These are phyloP conservation scores for Fusarium sp. DNA, from an alignment of 2,329 filamentous ascomycete species.

Conservation along the genomic window DNA sequence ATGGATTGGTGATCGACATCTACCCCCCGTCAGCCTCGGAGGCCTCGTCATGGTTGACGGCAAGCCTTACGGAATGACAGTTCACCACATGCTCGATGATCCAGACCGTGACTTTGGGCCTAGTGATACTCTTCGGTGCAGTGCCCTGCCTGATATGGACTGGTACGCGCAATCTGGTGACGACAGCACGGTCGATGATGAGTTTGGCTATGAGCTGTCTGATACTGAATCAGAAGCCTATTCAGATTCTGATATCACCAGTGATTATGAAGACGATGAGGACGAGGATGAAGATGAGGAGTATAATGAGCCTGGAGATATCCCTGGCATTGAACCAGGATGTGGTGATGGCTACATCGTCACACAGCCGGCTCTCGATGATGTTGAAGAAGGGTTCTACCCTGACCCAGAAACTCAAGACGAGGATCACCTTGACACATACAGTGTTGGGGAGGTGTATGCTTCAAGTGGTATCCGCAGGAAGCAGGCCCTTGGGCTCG, in stretches of 20 bases:
- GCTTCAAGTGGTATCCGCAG: slow-evolving; percentile 90
- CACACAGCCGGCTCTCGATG: slow-evolving; percentile 90
- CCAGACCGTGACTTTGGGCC: slow-evolving; percentile 57
- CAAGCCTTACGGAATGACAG: slow-evolving; percentile 90
- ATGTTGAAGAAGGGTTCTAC: slow-evolving; percentile 84
- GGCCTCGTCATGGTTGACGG: slow-evolving; percentile 87
- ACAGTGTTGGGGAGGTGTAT: slow-evolving; percentile 82
- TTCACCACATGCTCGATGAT: slow-evolving; percentile 93
- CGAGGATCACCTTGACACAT: slow-evolving; percentile 83
- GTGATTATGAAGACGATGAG: slow-evolving; percentile 60
- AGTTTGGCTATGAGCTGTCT: slow-evolving; percentile 68
- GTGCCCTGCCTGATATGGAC: slow-evolving; percentile 49
- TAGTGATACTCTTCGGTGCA: slow-evolving; percentile 48
- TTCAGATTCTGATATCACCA: slow-evolving; percentile 61
- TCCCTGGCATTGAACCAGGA: slow-evolving; percentile 77
- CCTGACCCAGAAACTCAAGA: slow-evolving; percentile 74
- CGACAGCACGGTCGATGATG: slow-evolving; percentile 58
- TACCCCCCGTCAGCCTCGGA: slow-evolving; percentile 90
- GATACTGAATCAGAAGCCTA: slow-evolving; percentile 66
- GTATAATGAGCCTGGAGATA: slow-evolving; percentile 74
- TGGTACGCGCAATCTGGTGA: slow-evolving; percentile 55
- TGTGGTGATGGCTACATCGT: slow-evolving; percentile 81
- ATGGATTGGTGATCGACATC: slow-evolving; percentile 82
- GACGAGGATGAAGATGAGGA: slow-evolving; percentile 64
- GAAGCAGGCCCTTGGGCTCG: slow-evolving; percentile 72